Conservation (phyloP, 257 asterid species). For the Anisodus acutangulus region DNA sequence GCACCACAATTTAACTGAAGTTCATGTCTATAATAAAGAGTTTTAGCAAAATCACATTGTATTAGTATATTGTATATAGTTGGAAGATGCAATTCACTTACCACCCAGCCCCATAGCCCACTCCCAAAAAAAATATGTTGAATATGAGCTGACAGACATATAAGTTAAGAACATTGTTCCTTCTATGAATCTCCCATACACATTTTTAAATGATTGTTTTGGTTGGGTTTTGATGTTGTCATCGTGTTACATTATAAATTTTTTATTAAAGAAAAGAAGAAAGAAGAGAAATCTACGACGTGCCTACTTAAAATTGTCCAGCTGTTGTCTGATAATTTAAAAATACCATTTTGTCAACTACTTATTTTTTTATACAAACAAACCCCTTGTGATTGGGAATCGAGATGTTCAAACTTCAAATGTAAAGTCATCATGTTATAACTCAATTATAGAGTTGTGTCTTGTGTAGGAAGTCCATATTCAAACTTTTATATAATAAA, state of each 20-base stretch:
- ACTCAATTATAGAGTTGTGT: not conserved
- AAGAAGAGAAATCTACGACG: not conserved
- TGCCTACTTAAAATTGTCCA: slow-evolving; percentile 20
- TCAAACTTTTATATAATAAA: not conserved
- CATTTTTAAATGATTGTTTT: not conserved
- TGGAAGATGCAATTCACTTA: not conserved
- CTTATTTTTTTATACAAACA: not conserved
- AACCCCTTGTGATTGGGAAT: not conserved
- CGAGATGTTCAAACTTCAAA: not conserved
- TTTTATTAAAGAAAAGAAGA: not conserved
- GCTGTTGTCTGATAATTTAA: slow-evolving; percentile 3
- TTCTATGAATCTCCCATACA: slow-evolving; percentile 10
- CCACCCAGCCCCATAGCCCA: not conserved
- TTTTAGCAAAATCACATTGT: too few species aligned
- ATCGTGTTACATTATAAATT: not conserved
- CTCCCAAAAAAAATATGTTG: not conserved
- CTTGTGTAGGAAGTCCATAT: not conserved
- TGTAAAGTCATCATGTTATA: not conserved
- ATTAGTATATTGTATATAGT: not conserved
- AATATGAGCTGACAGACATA: not conserved
- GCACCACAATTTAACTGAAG: too few species aligned
- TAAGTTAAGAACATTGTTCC: slow-evolving; percentile 19
- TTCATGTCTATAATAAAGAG: too few species aligned
- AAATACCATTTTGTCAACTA: not conserved
- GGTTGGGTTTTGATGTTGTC: slow-evolving; percentile 5